Evolutionary conservation across 192 early-diverging fungal species (phyloP).

Genomic region (Funneliformis mosseae): DNA sequence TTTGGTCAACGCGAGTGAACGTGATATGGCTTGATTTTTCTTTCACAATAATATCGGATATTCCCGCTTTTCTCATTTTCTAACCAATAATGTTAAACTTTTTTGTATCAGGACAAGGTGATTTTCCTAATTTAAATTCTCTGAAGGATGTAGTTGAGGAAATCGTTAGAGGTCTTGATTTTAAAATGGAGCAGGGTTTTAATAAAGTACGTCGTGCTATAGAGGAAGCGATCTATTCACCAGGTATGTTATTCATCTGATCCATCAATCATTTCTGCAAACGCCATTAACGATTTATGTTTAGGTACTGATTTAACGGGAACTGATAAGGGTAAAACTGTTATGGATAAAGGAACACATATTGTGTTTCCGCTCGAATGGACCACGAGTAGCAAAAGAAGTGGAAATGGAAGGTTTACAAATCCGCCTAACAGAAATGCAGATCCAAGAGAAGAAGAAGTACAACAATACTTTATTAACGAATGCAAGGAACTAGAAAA

Average conservation of each 20-base stretch:
- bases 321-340: neutral
- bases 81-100: too few species aligned
- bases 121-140: too few species aligned
- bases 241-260: constrained; percentile 20
- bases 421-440: neutral
- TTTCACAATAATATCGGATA: too few species aligned
- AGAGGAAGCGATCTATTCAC: neutral
- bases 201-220: neutral
- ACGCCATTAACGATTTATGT: neutral
- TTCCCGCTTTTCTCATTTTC: too few species aligned
- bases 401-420: neutral
- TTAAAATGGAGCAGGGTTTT: neutral
- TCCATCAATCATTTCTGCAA: constrained; percentile 15
- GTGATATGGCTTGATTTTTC: too few species aligned
- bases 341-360: neutral
- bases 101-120: too few species aligned
- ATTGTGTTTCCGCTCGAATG: neutral
- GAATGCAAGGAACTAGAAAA: neutral
- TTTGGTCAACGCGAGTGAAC: too few species aligned
- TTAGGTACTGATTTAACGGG: neutral
- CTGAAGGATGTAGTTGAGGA: too few species aligned
- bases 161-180: too few species aligned
- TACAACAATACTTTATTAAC: constrained; percentile 23
- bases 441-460: neutral
- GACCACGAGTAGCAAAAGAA: neutral